phyloP scores from a whole-genome alignment of 495 filamentous ascomycete genomes.

The Aspergillus panamensis region DNA sequence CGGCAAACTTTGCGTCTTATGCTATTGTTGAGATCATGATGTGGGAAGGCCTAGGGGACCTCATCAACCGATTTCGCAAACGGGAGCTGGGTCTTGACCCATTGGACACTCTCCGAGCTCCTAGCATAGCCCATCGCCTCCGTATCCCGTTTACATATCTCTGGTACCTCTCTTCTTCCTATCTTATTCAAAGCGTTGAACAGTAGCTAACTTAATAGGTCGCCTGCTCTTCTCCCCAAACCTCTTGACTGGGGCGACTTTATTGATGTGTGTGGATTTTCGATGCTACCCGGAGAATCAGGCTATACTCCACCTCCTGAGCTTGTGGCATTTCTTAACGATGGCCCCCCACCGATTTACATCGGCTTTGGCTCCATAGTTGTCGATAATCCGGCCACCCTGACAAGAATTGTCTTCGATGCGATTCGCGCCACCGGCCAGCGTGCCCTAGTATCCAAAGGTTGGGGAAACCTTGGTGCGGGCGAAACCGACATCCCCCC shows the following conservation, averaged over 20 bases:
- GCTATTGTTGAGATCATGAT: slow-evolving; percentile 74
- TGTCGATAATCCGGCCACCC: slow-evolving; percentile 61
- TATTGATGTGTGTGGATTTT: slow-evolving; percentile 68
- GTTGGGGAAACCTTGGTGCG: slow-evolving; percentile 70
- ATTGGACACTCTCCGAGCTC: slow-evolving; percentile 62
- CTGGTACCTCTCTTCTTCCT: slow-evolving; percentile 46
- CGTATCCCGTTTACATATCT: slow-evolving; percentile 76
- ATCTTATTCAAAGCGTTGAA: neutral
- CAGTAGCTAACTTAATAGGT: slow-evolving; percentile 32
- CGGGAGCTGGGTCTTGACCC: slow-evolving; percentile 64
- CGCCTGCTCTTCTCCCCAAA: slow-evolving; percentile 73
- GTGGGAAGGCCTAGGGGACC: slow-evolving; percentile 74
- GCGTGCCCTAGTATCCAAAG: slow-evolving; percentile 68
- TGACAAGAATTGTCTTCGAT: slow-evolving; percentile 65
- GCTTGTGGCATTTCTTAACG: slow-evolving; percentile 58
- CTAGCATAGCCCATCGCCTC: slow-evolving; percentile 58
- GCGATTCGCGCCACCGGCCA: slow-evolving; percentile 60
- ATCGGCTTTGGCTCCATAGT: slow-evolving; percentile 80
- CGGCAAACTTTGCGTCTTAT: slow-evolving; percentile 73
- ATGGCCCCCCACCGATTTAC: slow-evolving; percentile 65
- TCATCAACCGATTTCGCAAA: slow-evolving; percentile 69
- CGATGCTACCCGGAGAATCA: slow-evolving; percentile 57
- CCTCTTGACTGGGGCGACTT: slow-evolving; percentile 70
- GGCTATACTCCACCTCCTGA: slow-evolving; percentile 58
- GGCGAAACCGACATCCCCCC: slow-evolving; percentile 56